A percentile compares a stretch with the other conserved stretches of the same genome.
Evolutionary conservation across 176 grass and related monocot genomes (phyloP).

Genomic region (Carex cristatella): DNA sequence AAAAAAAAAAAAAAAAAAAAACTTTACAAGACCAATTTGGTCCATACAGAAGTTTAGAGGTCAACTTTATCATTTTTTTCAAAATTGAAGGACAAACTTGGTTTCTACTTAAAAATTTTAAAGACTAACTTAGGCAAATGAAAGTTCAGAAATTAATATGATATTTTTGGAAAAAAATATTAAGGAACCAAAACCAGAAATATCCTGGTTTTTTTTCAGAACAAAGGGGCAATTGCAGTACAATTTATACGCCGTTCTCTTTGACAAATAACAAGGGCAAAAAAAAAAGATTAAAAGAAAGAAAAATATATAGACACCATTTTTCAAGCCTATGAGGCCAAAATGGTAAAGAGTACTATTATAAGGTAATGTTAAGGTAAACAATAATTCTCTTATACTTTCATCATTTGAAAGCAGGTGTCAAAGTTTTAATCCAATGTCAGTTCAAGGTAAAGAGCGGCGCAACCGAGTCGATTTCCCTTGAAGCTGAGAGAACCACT

Average conservation of each 20-base stretch:
- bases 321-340: background rate
- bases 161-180: no score
- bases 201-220: background rate
- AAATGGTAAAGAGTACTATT: background rate
- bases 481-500: constrained; percentile 78
- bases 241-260: background rate
- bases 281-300: background rate
- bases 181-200: no score
- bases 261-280: background rate
- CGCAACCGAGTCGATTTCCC: constrained; percentile 54
- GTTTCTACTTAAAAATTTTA: no score
- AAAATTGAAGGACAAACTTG: no score
- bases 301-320: background rate
- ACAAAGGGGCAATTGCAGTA: background rate
- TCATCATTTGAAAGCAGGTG: constrained; percentile 47
- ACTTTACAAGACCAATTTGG: no score
- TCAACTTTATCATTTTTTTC: no score
- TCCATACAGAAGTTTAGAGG: no score
- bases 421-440: constrained; percentile 64
- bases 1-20: no score
- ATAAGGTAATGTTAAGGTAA: background rate
- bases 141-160: no score
- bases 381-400: background rate
- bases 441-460: constrained; percentile 75
- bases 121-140: no score